These are phyloP conservation scores for Austroboletus eburneus DNA, from an alignment of 768 basidiomycete genomes.

Conservation along the genomic window DNA sequence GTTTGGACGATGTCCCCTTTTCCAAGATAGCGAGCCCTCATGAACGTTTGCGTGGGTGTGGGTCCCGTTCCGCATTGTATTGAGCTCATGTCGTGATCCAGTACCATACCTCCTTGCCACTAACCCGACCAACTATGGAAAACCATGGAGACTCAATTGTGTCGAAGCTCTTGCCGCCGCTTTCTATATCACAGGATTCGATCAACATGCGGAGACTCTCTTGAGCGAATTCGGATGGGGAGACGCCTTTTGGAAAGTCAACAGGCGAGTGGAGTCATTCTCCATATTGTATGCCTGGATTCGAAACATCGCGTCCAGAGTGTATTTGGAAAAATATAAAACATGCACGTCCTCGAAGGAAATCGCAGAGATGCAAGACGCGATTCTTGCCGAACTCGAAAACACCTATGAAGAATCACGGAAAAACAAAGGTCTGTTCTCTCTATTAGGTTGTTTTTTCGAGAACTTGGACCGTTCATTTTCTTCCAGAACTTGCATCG, in stretches of 20 bases:
- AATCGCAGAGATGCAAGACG: conserved; percentile 56
- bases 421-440: conserved; percentile 40
- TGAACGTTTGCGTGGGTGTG: conserved; percentile 81
- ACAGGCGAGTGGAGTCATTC: conserved; percentile 44
- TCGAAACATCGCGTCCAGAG: not conserved
- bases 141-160: conserved; percentile 94
- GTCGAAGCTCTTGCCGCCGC: conserved; percentile 93
- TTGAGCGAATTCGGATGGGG: conserved; percentile 90
- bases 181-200: conserved; percentile 90
- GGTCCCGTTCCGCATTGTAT: not conserved
- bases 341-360: conserved; percentile 63
- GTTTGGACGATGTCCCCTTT: conserved; percentile 92
- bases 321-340: conserved; percentile 70
- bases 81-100: conserved; percentile 29
- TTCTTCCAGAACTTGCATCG: conserved; percentile 13
- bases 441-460: not conserved
- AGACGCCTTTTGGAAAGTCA: conserved; percentile 80
- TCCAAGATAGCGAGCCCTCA: conserved; percentile 89
- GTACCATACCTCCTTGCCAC: conserved; percentile 95
- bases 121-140: conserved; percentile 97
- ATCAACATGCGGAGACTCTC: conserved; percentile 72
- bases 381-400: conserved; percentile 67
- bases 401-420: conserved; percentile 56
- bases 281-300: not conserved
- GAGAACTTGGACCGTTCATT: not conserved